Percentiles rank a stretch among this genome's conserved stretches.
These are phyloP conservation scores for Inosperma sp. DNA, from an alignment of 768 basidiomycete genomes.

Conservation along the genomic window DNA sequence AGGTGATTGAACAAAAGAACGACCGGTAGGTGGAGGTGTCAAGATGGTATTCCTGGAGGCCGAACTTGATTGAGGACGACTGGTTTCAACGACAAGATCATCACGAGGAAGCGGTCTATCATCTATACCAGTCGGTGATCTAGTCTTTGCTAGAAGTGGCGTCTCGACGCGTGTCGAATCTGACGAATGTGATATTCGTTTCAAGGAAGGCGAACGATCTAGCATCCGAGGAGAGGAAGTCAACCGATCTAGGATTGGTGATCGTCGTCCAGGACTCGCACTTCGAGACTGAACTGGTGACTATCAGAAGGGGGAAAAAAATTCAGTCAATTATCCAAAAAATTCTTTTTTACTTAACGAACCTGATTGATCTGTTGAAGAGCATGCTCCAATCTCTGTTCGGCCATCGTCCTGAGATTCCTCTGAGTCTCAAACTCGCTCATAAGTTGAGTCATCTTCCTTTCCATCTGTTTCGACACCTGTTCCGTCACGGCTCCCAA, in stretches of 20 bases:
- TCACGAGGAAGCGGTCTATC: too few relatives aligned
- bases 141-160: background rate
- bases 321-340: too few relatives aligned
- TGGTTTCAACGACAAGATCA: too few relatives aligned
- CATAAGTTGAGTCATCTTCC: constrained; percentile 9
- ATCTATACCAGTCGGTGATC: background rate
- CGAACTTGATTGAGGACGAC: too few relatives aligned
- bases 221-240: background rate
- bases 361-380: constrained; percentile 10
- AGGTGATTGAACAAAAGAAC: too few relatives aligned
- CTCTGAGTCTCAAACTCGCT: constrained; percentile 18
- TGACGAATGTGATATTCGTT: background rate
- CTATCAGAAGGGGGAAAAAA: background rate
- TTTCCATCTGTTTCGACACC: constrained; percentile 16
- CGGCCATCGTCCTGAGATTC: constrained; percentile 12
- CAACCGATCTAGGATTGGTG: background rate
- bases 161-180: background rate
- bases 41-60: too few relatives aligned
- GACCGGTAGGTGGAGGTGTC: too few relatives aligned
- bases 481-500: constrained; percentile 15
- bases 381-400: constrained; percentile 15
- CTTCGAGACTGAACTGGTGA: background rate
- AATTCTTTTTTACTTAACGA: too few relatives aligned
- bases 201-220: background rate
- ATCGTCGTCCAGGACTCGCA: background rate